These are phyloP conservation scores for Oryza glumipatula DNA, from an alignment of 176 grass and related monocot genomes.

Conservation along the genomic window DNA sequence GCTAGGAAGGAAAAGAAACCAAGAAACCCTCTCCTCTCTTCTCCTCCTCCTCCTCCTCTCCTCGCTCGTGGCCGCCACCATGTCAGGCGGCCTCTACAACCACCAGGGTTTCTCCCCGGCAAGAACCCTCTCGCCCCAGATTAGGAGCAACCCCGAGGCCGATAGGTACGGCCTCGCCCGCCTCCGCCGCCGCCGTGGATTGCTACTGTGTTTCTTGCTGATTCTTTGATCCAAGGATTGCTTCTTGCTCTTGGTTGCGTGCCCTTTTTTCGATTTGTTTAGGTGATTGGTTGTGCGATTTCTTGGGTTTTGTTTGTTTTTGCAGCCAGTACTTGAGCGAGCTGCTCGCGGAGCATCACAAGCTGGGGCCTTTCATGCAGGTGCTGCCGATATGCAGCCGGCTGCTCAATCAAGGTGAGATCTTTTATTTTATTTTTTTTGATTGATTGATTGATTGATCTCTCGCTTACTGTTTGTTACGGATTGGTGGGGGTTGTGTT, in stretches of 20 bases:
- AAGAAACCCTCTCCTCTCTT: background rate
- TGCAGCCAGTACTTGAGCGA: constrained; percentile 84
- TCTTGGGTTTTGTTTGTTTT: background rate
- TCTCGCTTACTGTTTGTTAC: constrained; percentile 28
- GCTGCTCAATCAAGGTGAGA: constrained; percentile 80
- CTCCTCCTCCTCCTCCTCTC: background rate
- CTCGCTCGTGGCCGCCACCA: constrained; percentile 39
- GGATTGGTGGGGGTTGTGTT: constrained; percentile 11
- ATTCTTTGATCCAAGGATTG: constrained; percentile 57
- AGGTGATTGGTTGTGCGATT: background rate
- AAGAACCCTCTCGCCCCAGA: constrained; percentile 77
- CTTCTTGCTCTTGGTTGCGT: background rate
- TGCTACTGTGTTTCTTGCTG: constrained; percentile 15
- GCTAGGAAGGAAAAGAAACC: background rate
- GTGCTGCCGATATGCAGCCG: constrained; percentile 88
- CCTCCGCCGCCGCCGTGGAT: constrained; percentile 3
- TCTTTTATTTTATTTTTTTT: constrained; percentile 6
- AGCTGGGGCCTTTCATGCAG: constrained; percentile 93
- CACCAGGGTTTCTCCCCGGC: constrained; percentile 78
- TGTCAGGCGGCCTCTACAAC: constrained; percentile 83
- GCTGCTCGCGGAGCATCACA: constrained; percentile 82
- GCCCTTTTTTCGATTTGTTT: constrained; percentile 16
- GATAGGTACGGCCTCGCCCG: constrained; percentile 55
- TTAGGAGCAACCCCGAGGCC: constrained; percentile 68
- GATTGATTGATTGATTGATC: background rate